Evolutionary conservation across 2,329 filamentous ascomycete genomes (phyloP).

Genomic region (Cladosporium halotolerans): DNA sequence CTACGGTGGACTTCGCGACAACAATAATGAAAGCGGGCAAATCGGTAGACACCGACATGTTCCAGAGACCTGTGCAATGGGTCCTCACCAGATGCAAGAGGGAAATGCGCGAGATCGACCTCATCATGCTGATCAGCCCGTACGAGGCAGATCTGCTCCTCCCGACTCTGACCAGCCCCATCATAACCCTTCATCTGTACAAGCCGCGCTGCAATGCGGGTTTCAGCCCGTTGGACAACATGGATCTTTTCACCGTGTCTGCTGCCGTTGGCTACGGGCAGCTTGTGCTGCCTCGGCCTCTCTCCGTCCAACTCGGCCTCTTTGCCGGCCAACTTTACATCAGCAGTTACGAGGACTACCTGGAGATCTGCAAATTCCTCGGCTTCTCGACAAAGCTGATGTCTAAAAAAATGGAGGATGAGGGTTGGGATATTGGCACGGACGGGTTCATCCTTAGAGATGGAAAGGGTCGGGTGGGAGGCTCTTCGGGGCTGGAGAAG

Average conservation of each 20-base stretch:
- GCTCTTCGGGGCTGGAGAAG: constrained; percentile 13
- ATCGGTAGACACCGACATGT: constrained; percentile 36
- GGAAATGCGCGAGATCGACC: constrained; percentile 8
- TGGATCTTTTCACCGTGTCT: constrained; percentile 42
- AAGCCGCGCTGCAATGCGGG: constrained; percentile 41
- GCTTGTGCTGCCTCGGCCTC: constrained; percentile 17
- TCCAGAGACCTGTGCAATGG: constrained; percentile 51
- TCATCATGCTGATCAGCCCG: constrained; percentile 54
- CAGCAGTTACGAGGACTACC: constrained; percentile 49
- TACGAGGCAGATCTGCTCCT: constrained; percentile 53
- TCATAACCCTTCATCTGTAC: constrained; percentile 43
- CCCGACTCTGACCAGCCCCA: constrained; percentile 30
- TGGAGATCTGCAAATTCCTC: constrained; percentile 45
- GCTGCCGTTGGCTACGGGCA: not conserved
- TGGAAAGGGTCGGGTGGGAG: constrained; percentile 14
- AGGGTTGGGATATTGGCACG: constrained; percentile 15
- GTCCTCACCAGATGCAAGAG: constrained; percentile 35
- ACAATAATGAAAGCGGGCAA: constrained; percentile 34
- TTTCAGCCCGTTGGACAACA: constrained; percentile 37
- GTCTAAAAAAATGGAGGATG: constrained; percentile 6
- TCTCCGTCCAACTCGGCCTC: constrained; percentile 51
- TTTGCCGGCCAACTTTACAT: constrained; percentile 66
- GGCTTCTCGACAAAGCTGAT: constrained; percentile 34
- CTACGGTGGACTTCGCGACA: constrained; percentile 46
- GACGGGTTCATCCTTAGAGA: constrained; percentile 22